Evolutionary conservation across 768 basidiomycete genomes (phyloP).

Genomic region (Macrolepiota dolichaula): DNA sequence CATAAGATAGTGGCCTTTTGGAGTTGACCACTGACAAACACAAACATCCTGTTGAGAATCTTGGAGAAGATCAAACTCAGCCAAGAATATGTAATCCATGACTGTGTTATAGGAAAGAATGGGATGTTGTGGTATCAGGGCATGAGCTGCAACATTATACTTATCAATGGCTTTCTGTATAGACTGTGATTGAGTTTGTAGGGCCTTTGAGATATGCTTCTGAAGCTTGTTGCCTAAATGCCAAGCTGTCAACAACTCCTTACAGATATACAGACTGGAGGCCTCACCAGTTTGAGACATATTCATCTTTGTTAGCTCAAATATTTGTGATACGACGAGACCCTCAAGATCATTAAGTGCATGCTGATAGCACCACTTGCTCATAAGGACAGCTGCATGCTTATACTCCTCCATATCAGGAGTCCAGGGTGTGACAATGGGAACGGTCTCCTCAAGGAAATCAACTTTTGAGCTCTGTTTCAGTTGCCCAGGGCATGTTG

Average conservation of each 20-base stretch:
- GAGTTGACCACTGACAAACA: slow-evolving; percentile 15
- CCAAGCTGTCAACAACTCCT: too few relatives aligned
- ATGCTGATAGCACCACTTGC: neutral
- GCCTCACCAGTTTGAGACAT: too few relatives aligned
- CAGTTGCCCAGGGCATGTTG: neutral
- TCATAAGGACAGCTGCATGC: neutral
- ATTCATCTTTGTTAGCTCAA: too few relatives aligned
- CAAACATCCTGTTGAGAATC: slow-evolving; percentile 18
- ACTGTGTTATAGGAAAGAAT: slow-evolving; percentile 15
- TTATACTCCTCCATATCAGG: slow-evolving; percentile 8
- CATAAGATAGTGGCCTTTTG: slow-evolving; percentile 14
- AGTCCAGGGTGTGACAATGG: slow-evolving; percentile 15
- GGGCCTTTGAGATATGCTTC: too few relatives aligned
- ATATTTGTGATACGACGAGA: too few relatives aligned
- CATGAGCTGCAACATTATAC: neutral
- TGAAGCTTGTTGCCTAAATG: too few relatives aligned
- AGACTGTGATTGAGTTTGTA: too few relatives aligned
- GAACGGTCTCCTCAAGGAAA: too few relatives aligned
- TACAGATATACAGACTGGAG: too few relatives aligned
- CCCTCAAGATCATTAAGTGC: too few relatives aligned
- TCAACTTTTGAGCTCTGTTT: slow-evolving; percentile 7
- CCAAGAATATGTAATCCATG: slow-evolving; percentile 20
- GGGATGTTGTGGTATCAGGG: slow-evolving; percentile 15
- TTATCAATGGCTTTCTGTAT: too few relatives aligned
- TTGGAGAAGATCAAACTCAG: slow-evolving; percentile 21